Evolutionary conservation across 345 rosid genomes (phyloP), one percentile per base, ranked within the genome.

Genomic region (Reutealis trisperma): DNA sequence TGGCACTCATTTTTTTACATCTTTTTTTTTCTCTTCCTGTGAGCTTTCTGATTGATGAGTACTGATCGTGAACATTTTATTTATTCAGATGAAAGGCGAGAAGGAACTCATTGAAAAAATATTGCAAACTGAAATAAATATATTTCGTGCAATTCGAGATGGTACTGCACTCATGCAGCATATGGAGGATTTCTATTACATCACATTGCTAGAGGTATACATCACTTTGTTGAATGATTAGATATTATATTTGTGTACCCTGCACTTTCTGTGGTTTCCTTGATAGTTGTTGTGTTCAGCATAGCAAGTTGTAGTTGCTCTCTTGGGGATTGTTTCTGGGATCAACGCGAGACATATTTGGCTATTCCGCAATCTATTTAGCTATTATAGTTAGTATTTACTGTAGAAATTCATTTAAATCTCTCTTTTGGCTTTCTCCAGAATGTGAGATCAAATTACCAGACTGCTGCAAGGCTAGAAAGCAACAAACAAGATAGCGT

Each of bases 141-240:
- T 95, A 78, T 95, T 90, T 74, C 90, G 89, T 30, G 86, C 98
- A 70, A 90, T 95, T 70, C 91, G 99, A 76, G 97, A 94, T 78
- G 97, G 97, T 72, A 93, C 92, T 86, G 98, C 96, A 21, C 91
- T 95, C 49, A 93, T 92, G 98, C 99, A 95, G 82, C 99, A 93
- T 79, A 95, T 95, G 98, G 99, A 95, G 80, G 98, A 93, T 84
- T 95, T 95, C 84, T 95, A 95, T 82, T 95, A 95, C 85, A 82
- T 95, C 86, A 81, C 96, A 54, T 79, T 95, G 64, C 88, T 95
- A 57, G 99, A 92, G 98, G 99, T 95, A 90, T 21, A 2, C 21
- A 22, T 34, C 63, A 24, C 72, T 10, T 3, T 8, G 41, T 68
- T 5, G 2, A 13, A 12, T 22, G 21, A 60, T 65, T 68, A 7